Percentiles rank a stretch among this genome's conserved stretches.
These are phyloP conservation scores for Psidium guajava DNA, from an alignment of 345 rosid species.

Conservation along the genomic window DNA sequence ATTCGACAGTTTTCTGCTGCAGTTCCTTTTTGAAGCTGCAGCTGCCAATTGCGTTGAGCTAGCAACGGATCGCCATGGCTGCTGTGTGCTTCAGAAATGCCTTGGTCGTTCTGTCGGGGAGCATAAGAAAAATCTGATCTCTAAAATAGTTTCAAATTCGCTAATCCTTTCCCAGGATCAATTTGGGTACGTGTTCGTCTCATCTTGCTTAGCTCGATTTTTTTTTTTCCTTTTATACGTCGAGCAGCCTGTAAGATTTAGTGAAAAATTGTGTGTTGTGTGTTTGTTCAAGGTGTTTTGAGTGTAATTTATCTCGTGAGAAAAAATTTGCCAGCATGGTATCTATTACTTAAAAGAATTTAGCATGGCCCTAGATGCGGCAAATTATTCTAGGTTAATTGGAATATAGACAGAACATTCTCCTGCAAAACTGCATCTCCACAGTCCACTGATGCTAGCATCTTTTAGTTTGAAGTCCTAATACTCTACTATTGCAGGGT, in stretches of 20 bases:
- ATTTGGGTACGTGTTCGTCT: conserved; percentile 39
- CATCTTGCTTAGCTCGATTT: background rate
- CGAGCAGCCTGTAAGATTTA: background rate
- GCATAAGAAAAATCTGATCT: conserved; percentile 29
- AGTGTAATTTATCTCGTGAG: background rate
- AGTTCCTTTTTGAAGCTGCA: conserved; percentile 70
- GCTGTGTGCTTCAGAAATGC: conserved; percentile 79
- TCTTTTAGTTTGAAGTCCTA: background rate
- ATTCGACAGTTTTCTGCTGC: conserved; percentile 8
- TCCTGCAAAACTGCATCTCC: background rate
- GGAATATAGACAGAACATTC: background rate
- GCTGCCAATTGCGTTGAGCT: conserved; percentile 60
- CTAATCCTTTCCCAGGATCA: conserved; percentile 67
- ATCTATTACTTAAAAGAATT: background rate
- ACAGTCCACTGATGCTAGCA: background rate
- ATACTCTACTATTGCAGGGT: background rate
- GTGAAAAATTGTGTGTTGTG: background rate
- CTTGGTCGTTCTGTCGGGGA: conserved; percentile 41
- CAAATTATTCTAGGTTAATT: background rate
- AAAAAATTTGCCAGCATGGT: background rate
- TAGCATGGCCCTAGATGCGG: background rate
- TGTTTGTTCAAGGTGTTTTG: background rate
- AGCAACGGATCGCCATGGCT: conserved; percentile 72
- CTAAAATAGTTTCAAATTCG: conserved; percentile 51
- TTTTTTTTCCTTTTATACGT: background rate